Conservation (phyloP, 1,139 yeast species). For the Taiozyma sp. region DNA sequence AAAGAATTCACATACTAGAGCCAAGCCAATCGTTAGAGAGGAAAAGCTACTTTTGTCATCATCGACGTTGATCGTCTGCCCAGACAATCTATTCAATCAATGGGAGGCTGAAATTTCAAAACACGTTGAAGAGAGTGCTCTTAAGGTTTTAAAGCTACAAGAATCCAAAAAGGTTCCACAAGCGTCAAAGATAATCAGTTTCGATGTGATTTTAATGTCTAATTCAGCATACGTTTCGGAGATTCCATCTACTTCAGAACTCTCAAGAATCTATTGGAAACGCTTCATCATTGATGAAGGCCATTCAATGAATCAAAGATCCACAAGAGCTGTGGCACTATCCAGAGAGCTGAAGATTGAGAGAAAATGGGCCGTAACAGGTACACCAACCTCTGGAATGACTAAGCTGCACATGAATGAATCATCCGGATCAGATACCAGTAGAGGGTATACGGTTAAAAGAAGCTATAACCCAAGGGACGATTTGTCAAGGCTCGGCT, state of each 20-base stretch:
- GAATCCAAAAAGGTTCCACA: conserved; percentile 20
- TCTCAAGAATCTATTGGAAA: conserved; percentile 54
- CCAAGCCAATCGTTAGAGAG: conserved; percentile 15
- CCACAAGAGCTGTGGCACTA: conserved; percentile 42
- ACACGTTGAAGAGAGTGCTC: conserved; percentile 38
- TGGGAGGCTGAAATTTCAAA: conserved; percentile 57
- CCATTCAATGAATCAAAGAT: conserved; percentile 49
- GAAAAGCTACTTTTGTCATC: conserved; percentile 38
- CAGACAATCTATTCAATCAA: conserved; percentile 61
- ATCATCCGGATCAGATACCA: conserved; percentile 7
- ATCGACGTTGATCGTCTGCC: conserved; percentile 56
- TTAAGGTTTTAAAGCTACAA: conserved; percentile 30
- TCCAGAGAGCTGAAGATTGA: conserved; percentile 49
- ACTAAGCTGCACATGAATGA: conserved; percentile 54
- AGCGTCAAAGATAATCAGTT: conserved; percentile 33
- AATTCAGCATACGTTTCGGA: conserved; percentile 39
- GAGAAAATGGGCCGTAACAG: conserved; percentile 68
- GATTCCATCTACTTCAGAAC: conserved; percentile 26
- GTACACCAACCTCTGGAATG: conserved; percentile 70
- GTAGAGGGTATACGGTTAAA: conserved; percentile 30
- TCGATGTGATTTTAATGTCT: conserved; percentile 51
- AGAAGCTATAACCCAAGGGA: conserved; percentile 38
- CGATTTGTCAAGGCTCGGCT: conserved; percentile 51
- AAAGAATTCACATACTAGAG: conserved; percentile 3
- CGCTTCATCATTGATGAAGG: conserved; percentile 72